Conservation (phyloP, 1,284 basidiomycete species). For the Austropuccinia psidii region DNA sequence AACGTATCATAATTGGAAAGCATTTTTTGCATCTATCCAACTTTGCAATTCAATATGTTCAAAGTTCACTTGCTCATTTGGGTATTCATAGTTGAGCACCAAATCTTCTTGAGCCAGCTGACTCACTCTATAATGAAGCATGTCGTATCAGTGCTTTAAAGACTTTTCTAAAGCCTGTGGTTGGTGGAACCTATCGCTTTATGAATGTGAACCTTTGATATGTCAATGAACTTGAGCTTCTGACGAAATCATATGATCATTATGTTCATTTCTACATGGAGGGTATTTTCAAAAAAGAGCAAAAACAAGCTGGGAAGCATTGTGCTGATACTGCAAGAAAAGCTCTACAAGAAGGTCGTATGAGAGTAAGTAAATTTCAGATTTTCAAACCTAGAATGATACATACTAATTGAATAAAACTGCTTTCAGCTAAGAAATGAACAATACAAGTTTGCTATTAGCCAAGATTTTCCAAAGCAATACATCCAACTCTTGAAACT, state of each 20-base stretch:
- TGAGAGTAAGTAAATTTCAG: not conserved
- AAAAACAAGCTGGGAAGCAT: conserved; percentile 4
- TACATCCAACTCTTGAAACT: not conserved
- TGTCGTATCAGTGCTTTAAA: not conserved
- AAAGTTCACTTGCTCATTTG: not conserved
- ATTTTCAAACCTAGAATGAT: not conserved
- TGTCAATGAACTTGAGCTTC: not conserved
- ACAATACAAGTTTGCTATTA: conserved; percentile 2
- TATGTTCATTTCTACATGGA: conserved; percentile 6
- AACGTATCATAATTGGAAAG: not conserved
- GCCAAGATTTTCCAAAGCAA: not conserved
- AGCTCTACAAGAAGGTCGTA: not conserved
- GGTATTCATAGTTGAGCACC: not conserved
- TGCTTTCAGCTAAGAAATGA: not conserved
- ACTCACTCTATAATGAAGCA: conserved; percentile 4
- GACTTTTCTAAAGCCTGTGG: conserved; percentile 5
- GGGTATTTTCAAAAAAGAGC: not conserved
- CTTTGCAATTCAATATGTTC: not conserved
- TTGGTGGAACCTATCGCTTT: not conserved
- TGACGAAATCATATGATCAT: not conserved
- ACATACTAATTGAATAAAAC: too few relatives aligned
- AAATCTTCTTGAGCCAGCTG: not conserved
- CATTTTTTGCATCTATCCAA: not conserved
- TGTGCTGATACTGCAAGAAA: not conserved
- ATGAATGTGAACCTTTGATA: not conserved